Evolutionary conservation across 2,329 filamentous ascomycete species (phyloP), one percentile per base, ranked within the genome.

Genomic region (Colletotrichum sp.): DNA sequence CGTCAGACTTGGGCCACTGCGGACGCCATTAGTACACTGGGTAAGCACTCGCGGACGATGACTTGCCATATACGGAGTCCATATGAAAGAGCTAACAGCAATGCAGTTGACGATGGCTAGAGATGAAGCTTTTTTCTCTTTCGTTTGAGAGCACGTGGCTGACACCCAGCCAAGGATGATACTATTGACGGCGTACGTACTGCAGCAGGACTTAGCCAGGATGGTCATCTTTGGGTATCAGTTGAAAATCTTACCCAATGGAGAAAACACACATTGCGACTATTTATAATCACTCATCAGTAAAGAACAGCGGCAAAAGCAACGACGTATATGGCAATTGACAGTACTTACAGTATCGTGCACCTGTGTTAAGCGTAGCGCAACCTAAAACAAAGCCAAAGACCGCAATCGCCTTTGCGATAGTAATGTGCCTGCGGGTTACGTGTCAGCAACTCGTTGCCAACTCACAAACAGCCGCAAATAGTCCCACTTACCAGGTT

Each of bases 81-180:
- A 79, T 7, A 79, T 79, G 43, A 78, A 77, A 10, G 71, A 74
- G 4, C 75, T 56, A 4, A 77, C 76, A 22, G 78, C 78, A 22
- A 76, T 73, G 8, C 73, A 70, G 67, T 80, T 80, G 18, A 77
- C 77, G n/a, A 86, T 84, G 9, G 83, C 82, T 1, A 86, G 75
- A 0, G 83, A 79, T 1, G 79, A 81, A 1, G 85, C 84, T 71
- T 85, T 86, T 71, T 86, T 85, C 75, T 86, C 85, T 27, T 83
- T 84, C 0, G 83, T 85, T 74, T 86, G 84, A 3, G 83, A 84
- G 56, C 83, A 85, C 1, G 82, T 84, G 5, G 78, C 78, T 0
- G 79, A 79, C 2, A 83, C 83, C 85, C 84, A 86, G 8, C 84
- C 84, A 1, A 86, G 79, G 15, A 84, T 83, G 62, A 86, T 81